Base-by-base conservation (phyloP, 2,329 filamentous ascomycete genomes). In the Monosporascus cannonballus region DNA sequence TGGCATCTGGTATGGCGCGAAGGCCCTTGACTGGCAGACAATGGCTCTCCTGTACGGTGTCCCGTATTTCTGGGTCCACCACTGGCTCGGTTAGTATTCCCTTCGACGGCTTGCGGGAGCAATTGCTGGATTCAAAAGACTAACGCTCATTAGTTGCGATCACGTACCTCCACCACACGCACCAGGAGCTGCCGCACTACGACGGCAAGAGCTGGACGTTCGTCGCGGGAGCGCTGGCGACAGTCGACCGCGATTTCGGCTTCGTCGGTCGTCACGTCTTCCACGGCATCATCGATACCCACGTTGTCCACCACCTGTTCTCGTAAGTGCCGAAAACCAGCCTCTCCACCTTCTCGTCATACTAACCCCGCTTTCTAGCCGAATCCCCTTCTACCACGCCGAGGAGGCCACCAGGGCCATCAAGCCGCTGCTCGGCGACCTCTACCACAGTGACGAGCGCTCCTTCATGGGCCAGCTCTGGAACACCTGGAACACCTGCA, bases 111-210 rank as follows among this genome's bases (percentile, higher is more conserved):
- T 49, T 34, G 22, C 30, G 22, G 4, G 37, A 39, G 18, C 17
- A 11, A 39, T 18, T 9, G 4, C 5, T 4, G 9, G 24, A 42
- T 42, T 44, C n/a, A 27, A 48, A 45, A 48, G n/a, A 51, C 52
- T 67, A 61, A 62, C 64, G 34, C 30, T 38, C 25, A 42, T 54
- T 36, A 83, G 84, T 89, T 20, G 84, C 84, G 57, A 89, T 89
- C 65, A 89, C 86, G 47, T 89, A 87, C 70, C 83, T 89, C 20
- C 86, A 89, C 70, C 86, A 89, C 75, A 86, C 83, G 51, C 81
- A 87, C 64, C 71, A 71, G 15, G 66, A 68, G 25, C 72, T 84
- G 48, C 77, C 77, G 18, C 79, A 86, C 67, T 86, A 83, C 65
- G 76, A 79, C 25, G 76, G 76, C 44, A 74, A 78, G 18, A 72